Evolutionary conservation across 164 flowering plant species (phyloP), one percentile per base, ranked within the genome.

Genomic region (Santalum album): DNA sequence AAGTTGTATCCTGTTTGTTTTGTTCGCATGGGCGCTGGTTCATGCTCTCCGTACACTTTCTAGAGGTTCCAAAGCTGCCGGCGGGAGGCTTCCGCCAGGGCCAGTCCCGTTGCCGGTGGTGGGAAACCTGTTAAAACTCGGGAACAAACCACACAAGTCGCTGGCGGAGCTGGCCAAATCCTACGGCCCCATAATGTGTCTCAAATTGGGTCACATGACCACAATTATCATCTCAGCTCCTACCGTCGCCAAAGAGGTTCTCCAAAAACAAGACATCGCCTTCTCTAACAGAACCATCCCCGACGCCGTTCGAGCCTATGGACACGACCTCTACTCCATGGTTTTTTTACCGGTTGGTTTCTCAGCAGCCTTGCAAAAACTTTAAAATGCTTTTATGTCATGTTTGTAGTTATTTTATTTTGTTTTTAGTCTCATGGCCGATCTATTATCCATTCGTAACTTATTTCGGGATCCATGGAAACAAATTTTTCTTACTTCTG

Each of bases 181-280:
- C 11, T n/a, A 23, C 14, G 51, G 51, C 11, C 27, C 51, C 25
- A 14, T 49, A 3, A 29, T 49, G 51, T 12, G 7, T 16, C 25
- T 7, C 72, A 0, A 22, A 57, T 22, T 47, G 65, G 3, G 77
- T 73, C 19, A 44, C 34, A 0, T 32, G 27, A 7, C 69, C 65
- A 22, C 63, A 7, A 53, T 70, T 6, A 48, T 74, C 5, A 62
- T 70, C 18, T 67, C 78, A 12, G 67, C 75, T 0, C 51, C 65
- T 0, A 59, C 60, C 18, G 29, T 54, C 19, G 78, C 70, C 1
- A 49, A 11, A 20, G 63, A 73, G 27, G 40, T 73, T 16, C 2
- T 67, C 29, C 56, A 24, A 16, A 55, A 44, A 0, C 65, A 70
- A 16, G 78, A 74, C 18, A 39, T 53, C 1, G 51, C 19, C 14